phyloP scores from a whole-genome alignment of 2,329 filamentous ascomycete species.

The Cladophialophora yegresii region DNA sequence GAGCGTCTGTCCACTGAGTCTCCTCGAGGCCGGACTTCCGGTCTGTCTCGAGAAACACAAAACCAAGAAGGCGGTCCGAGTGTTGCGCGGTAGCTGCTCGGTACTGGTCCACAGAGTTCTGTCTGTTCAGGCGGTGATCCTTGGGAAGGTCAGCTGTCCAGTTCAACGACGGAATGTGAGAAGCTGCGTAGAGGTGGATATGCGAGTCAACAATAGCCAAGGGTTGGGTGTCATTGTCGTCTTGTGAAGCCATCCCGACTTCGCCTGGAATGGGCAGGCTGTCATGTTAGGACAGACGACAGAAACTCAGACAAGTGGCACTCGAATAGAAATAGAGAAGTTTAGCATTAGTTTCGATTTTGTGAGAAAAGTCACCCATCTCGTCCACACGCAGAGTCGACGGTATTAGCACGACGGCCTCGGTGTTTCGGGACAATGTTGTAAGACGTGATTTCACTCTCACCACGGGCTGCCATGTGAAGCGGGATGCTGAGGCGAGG shows the following conservation, averaged over 20 bases:
- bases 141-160: slow-evolving; percentile 62
- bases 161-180: slow-evolving; percentile 65
- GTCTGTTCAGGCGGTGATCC: slow-evolving; percentile 61
- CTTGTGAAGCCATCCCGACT: not conserved
- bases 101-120: slow-evolving; percentile 68
- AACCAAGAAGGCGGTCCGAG: slow-evolving; percentile 60
- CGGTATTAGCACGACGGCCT: not conserved
- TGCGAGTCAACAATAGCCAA: slow-evolving; percentile 76
- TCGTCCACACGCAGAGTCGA: not conserved
- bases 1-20: slow-evolving; percentile 65
- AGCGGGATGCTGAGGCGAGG: not conserved
- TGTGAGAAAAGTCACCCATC: not conserved
- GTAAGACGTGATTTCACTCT: not conserved
- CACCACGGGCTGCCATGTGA: not conserved
- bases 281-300: not conserved
- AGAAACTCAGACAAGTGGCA: not conserved
- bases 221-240: not conserved
- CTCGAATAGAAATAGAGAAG: not conserved
- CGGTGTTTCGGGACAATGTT: slow-evolving; percentile 17
- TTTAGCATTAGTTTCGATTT: not conserved
- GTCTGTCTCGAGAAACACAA: slow-evolving; percentile 82
- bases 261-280: not conserved
- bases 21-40: slow-evolving; percentile 62
- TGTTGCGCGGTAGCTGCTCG: slow-evolving; percentile 45
- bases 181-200: slow-evolving; percentile 79